These are phyloP conservation scores for Aspergillus olivimuriae DNA, from an alignment of 495 filamentous ascomycete species.

Conservation along the genomic window DNA sequence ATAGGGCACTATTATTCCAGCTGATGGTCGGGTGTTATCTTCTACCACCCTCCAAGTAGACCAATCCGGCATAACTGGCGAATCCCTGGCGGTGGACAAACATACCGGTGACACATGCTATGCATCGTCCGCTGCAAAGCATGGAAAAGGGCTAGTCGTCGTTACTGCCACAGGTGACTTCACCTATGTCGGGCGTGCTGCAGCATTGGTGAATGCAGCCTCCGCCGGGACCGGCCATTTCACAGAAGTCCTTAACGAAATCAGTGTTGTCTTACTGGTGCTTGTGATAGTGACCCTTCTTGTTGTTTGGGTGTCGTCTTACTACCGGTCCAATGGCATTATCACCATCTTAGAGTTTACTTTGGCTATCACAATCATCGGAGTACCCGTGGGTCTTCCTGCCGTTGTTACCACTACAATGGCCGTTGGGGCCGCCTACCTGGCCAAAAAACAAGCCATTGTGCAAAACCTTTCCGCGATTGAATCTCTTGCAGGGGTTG, in stretches of 20 bases:
- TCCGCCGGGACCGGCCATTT: slow-evolving; percentile 72
- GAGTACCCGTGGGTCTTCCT: slow-evolving; percentile 91
- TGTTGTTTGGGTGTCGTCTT: slow-evolving; percentile 77
- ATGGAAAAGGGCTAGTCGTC: slow-evolving; percentile 76
- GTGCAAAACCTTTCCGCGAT: slow-evolving; percentile 92
- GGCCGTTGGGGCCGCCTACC: slow-evolving; percentile 88
- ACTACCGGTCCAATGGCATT: slow-evolving; percentile 77
- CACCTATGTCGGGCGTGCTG: slow-evolving; percentile 85
- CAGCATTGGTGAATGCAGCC: slow-evolving; percentile 74
- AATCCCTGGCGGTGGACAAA: slow-evolving; percentile 89
- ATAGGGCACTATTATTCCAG: slow-evolving; percentile 78
- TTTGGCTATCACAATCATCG: slow-evolving; percentile 77
- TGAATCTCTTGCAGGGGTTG: slow-evolving; percentile 86
- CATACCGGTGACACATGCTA: slow-evolving; percentile 71
- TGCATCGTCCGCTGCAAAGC: slow-evolving; percentile 83
- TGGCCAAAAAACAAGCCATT: slow-evolving; percentile 87
- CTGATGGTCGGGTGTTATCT: slow-evolving; percentile 79
- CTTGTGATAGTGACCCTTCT: slow-evolving; percentile 76
- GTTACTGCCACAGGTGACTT: slow-evolving; percentile 77
- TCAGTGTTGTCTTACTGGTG: slow-evolving; percentile 66
- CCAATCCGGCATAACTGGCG: slow-evolving; percentile 86
- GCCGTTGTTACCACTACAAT: slow-evolving; percentile 95
- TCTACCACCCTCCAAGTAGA: slow-evolving; percentile 80
- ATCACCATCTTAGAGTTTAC: slow-evolving; percentile 76
- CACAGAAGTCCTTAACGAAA: slow-evolving; percentile 79